Conservation (phyloP, 2,329 filamentous ascomycete species). For the Ophiostoma ulmi region DNA sequence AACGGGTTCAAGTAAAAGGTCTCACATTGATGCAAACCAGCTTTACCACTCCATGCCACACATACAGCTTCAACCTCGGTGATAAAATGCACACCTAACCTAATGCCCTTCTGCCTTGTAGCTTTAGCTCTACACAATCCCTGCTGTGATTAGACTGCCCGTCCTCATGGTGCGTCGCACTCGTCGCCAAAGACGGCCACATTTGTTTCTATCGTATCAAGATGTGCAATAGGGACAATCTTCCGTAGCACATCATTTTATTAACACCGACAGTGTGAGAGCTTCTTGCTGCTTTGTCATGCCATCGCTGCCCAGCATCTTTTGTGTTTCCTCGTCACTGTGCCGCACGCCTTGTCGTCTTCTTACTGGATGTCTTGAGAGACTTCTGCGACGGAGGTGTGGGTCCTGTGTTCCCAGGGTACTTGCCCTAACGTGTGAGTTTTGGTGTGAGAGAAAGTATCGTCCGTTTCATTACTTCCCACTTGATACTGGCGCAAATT, state of each 20-base stretch:
- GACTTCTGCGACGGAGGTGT: conserved; percentile 8
- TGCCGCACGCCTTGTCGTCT: not conserved
- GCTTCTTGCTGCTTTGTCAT: not conserved
- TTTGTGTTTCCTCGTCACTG: conserved; percentile 7
- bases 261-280: not conserved
- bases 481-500: not conserved
- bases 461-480: not conserved
- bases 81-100: not conserved
- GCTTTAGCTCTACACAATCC: not conserved
- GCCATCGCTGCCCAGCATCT: not conserved
- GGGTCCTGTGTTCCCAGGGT: not conserved
- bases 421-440: not conserved
- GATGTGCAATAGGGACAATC: not conserved
- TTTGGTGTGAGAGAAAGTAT: not conserved
- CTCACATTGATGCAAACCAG: not conserved
- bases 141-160: not conserved
- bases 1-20: too few relatives aligned
- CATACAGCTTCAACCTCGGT: not conserved
- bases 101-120: not conserved
- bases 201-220: not conserved
- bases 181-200: not conserved
- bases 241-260: not conserved
- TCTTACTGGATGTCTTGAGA: not conserved
- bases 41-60: not conserved
- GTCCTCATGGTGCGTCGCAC: not conserved